Conservation (phyloP, 495 filamentous ascomycete species). For the Elaphomyces granulatus region DNA sequence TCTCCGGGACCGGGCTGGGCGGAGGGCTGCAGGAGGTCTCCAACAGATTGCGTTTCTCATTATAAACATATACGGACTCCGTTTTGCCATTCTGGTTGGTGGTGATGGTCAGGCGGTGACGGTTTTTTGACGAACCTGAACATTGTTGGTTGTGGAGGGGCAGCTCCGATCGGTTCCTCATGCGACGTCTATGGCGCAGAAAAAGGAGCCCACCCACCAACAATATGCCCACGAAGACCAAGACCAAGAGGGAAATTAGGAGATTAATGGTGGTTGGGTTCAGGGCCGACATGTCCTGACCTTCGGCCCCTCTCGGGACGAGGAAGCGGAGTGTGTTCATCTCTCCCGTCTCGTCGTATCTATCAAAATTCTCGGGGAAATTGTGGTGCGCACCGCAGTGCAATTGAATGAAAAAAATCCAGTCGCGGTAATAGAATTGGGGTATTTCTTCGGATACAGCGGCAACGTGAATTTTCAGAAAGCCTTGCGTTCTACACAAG, state of each 20-base stretch:
- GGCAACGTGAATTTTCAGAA: too few species aligned
- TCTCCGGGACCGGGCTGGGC: slow-evolving; percentile 80
- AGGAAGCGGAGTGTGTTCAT: slow-evolving; percentile 36
- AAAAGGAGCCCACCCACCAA: slow-evolving; percentile 53
- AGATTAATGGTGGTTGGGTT: slow-evolving; percentile 51
- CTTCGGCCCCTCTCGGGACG: too few species aligned
- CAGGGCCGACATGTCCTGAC: slow-evolving; percentile 31
- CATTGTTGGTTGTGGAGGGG: slow-evolving; percentile 44
- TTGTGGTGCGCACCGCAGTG: too few species aligned
- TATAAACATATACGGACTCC: slow-evolving; percentile 57
- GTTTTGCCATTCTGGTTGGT: slow-evolving; percentile 38
- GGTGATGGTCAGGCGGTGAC: slow-evolving; percentile 48
- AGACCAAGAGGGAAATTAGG: slow-evolving; percentile 62
- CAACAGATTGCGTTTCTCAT: slow-evolving; percentile 59
- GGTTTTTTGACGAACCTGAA: slow-evolving; percentile 17
- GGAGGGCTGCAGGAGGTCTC: slow-evolving; percentile 61
- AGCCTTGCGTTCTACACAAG: too few species aligned
- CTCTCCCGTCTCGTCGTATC: too few species aligned
- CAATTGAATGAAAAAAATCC: too few species aligned
- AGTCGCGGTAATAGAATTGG: too few species aligned
- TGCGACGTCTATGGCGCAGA: slow-evolving; percentile 50
- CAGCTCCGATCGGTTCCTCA: slow-evolving; percentile 36
- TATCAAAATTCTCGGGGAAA: too few species aligned
- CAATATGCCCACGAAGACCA: slow-evolving; percentile 53
- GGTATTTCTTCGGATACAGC: too few species aligned